phyloP scores from a whole-genome alignment of 768 basidiomycete genomes.

The Collybia sp. region DNA sequence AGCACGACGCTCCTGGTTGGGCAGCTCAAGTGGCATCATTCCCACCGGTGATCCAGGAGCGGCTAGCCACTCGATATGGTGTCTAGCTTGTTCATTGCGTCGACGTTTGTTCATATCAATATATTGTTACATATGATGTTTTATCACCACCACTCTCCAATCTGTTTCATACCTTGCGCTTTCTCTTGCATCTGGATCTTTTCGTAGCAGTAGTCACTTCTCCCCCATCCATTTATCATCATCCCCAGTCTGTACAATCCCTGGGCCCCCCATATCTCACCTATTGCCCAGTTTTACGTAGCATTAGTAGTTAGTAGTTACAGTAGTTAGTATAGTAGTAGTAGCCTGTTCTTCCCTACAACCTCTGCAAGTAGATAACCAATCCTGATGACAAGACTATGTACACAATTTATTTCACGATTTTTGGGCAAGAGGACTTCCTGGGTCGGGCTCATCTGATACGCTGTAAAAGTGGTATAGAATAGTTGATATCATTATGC shows the following conservation, averaged over 20 bases:
- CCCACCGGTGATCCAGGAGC: slow-evolving; percentile 86
- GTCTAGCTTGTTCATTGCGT: slow-evolving; percentile 45
- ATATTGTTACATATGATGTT: not conserved
- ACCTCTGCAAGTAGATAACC: slow-evolving; percentile 52
- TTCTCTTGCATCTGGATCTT: slow-evolving; percentile 49
- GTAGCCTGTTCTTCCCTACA: slow-evolving; percentile 34
- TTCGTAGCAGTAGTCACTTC: slow-evolving; percentile 33
- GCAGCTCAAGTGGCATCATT: slow-evolving; percentile 74
- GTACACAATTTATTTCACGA: not conserved
- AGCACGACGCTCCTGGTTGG: slow-evolving; percentile 85
- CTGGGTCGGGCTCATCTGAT: too few species aligned
- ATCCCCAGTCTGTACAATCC: slow-evolving; percentile 2
- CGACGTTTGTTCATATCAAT: too few species aligned
- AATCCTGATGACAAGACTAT: slow-evolving; percentile 7
- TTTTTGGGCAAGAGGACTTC: not conserved
- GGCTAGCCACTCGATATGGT: slow-evolving; percentile 81
- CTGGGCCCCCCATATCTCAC: slow-evolving; percentile 1
- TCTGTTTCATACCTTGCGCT: slow-evolving; percentile 14
- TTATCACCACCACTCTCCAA: slow-evolving; percentile 2
- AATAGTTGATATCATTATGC: slow-evolving; percentile 4
- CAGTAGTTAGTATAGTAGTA: slow-evolving; percentile 28
- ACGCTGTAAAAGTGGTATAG: too few species aligned
- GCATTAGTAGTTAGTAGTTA: slow-evolving; percentile 45
- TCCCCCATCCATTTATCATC: slow-evolving; percentile 5
- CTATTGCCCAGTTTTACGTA: slow-evolving; percentile 36